Conservation (phyloP, 495 filamentous ascomycete species). For the Geoglossum glabrum region DNA sequence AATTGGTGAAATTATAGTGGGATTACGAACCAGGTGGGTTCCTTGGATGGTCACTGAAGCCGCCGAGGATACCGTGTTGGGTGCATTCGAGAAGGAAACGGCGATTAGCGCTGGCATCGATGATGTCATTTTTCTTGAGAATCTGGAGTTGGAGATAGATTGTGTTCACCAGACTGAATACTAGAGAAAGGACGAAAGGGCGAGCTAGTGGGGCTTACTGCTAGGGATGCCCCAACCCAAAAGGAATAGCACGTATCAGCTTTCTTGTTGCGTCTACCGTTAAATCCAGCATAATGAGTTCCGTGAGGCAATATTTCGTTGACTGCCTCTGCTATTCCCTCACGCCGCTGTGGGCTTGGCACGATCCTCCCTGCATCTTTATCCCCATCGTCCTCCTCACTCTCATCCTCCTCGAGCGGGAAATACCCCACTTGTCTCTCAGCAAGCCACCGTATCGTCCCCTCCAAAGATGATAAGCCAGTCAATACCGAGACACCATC, state of each 20-base stretch:
- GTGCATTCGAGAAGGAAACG: slow-evolving; percentile 70
- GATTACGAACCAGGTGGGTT: slow-evolving; percentile 42
- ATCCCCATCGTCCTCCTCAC: slow-evolving; percentile 24
- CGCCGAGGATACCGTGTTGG: slow-evolving; percentile 67
- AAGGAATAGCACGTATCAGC: slow-evolving; percentile 90
- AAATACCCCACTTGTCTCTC: slow-evolving; percentile 38
- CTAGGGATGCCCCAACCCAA: slow-evolving; percentile 62
- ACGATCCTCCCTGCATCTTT: slow-evolving; percentile 11
- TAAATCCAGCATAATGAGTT: slow-evolving; percentile 47
- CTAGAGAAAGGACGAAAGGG: not conserved
- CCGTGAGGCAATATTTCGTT: slow-evolving; percentile 16
- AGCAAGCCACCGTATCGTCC: slow-evolving; percentile 41
- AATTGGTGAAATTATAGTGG: not conserved
- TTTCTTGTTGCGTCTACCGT: slow-evolving; percentile 72
- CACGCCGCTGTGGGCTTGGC: slow-evolving; percentile 10
- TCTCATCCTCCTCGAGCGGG: slow-evolving; percentile 27
- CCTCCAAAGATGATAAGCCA: slow-evolving; percentile 18
- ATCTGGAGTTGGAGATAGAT: slow-evolving; percentile 25
- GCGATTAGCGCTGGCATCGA: slow-evolving; percentile 39
- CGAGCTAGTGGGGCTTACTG: slow-evolving; percentile 20
- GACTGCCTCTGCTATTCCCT: slow-evolving; percentile 15
- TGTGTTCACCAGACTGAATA: not conserved
- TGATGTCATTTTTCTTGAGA: slow-evolving; percentile 38
- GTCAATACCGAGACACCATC: not conserved
- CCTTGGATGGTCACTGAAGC: slow-evolving; percentile 69